Evolutionary conservation across 192 early-diverging fungal genomes (phyloP), one percentile per base, ranked within the genome.

Genomic region (Jimgerdemannia lactiflua): DNA sequence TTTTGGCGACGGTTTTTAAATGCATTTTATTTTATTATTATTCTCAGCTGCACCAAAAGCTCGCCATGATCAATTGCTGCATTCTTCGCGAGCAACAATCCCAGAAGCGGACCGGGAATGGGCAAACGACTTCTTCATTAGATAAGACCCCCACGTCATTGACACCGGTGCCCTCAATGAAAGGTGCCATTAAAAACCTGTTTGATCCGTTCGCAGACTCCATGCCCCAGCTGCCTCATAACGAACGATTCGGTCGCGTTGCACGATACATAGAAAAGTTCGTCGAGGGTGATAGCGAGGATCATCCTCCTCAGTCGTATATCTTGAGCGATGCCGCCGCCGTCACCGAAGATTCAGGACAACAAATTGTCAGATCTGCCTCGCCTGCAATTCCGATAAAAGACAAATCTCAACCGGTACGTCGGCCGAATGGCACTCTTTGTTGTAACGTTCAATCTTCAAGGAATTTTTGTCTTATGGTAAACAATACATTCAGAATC

Each of bases 61-160:
- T 95, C 14, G 86, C 90, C 44, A 94, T 95, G 93, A 82, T 95
- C 68, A 95, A 95, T 78, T 93, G 91, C 74, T 95, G 94, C 78
- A 84, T 91, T 54, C 77, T 84, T 29, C 86, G 90, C 14, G 79
- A 74, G 18, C 72, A 64, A 64, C 43, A 66, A 44, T 11, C 63
- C 11, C 70, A 68, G 42, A 80, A 80, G 39, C 64, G 49, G n/a
- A 82, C 75, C 14, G 64, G 44, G 43, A 42, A 78, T 42, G 19
- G 67, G 66, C 59, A 64, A 42, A 42, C 78, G 42, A 69, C 19
- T 40, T 70, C 80, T 14, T 71, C 70, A 14, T 82, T 14, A 14
- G 14, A 10, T 59, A 59, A 59, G 14, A 14, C 49, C 14, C 2
- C 6, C 14, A 59, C 49, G 0, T 59, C 49, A 6, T 59, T 14